Percentiles rank a stretch among this genome's conserved stretches.
These are phyloP conservation scores for Didymella sp. DNA, from an alignment of 2,329 filamentous ascomycete genomes.

Conservation along the genomic window DNA sequence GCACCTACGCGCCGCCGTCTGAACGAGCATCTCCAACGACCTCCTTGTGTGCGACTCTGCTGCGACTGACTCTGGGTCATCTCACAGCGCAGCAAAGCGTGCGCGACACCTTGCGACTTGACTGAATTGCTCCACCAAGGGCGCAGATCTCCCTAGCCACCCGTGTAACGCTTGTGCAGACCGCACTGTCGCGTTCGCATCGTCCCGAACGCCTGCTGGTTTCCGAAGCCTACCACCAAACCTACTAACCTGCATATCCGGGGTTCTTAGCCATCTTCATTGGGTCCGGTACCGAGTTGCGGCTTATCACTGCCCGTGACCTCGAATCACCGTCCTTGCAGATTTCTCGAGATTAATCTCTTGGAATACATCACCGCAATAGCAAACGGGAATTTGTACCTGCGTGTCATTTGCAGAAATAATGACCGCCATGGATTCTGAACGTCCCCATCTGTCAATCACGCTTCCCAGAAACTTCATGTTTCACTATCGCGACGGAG, in stretches of 20 bases:
- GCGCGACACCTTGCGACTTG: constrained; percentile 32
- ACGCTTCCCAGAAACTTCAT: constrained; percentile 59
- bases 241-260: constrained; percentile 38
- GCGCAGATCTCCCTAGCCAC: constrained; percentile 33
- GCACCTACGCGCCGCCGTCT: constrained; percentile 33
- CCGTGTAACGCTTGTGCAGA: constrained; percentile 44
- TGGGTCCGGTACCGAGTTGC: constrained; percentile 21
- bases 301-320: constrained; percentile 24
- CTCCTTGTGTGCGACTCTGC: constrained; percentile 29
- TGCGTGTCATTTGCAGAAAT: not conserved
- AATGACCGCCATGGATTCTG: constrained; percentile 46
- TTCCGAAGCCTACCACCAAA: constrained; percentile 30
- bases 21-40: constrained; percentile 25
- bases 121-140: constrained; percentile 25
- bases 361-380: constrained; percentile 13
- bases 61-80: constrained; percentile 24
- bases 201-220: constrained; percentile 40
- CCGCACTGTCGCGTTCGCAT: constrained; percentile 48
- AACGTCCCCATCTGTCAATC: constrained; percentile 57
- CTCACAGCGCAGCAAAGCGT: constrained; percentile 21
- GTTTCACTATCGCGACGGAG: constrained; percentile 57
- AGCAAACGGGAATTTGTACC: constrained; percentile 21
- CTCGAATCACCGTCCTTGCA: constrained; percentile 36
- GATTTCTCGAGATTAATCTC: constrained; percentile 26
- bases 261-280: constrained; percentile 21